Percentiles rank a stretch among this genome's conserved stretches.
Evolutionary conservation across 2,329 filamentous ascomycete genomes (phyloP).

Genomic region (Laburnicola sp.): DNA sequence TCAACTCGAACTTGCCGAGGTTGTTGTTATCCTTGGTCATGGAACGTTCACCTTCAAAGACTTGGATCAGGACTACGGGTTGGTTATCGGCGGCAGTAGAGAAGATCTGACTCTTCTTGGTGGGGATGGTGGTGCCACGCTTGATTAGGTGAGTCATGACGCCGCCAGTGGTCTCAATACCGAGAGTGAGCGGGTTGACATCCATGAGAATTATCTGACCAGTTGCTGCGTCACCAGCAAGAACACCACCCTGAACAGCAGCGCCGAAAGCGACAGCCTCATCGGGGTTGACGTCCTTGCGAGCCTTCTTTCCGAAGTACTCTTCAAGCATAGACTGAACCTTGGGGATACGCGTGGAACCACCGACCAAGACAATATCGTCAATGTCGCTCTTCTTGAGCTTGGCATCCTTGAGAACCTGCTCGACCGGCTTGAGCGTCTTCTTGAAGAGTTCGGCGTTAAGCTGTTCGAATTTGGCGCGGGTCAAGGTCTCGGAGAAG

Average conservation of each 20-base stretch:
- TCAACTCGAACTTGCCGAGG: slow-evolving; percentile 42
- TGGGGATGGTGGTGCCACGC: slow-evolving; percentile 91
- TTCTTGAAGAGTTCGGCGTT: background rate
- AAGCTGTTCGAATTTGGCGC: background rate
- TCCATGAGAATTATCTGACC: slow-evolving; percentile 89
- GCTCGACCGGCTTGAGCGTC: background rate
- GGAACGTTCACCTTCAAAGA: slow-evolving; percentile 89
- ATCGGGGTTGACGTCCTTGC: slow-evolving; percentile 99
- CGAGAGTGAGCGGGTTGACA: slow-evolving; percentile 92
- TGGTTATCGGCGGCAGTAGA: slow-evolving; percentile 98
- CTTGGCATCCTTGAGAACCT: slow-evolving; percentile 93
- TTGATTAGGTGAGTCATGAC: slow-evolving; percentile 97
- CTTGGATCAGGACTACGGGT: slow-evolving; percentile 91
- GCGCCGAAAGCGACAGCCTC: slow-evolving; percentile 98
- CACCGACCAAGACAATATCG: slow-evolving; percentile 96
- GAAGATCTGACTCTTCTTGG: slow-evolving; percentile 97
- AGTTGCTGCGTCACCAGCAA: slow-evolving; percentile 84
- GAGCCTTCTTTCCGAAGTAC: slow-evolving; percentile 96
- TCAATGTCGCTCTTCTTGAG: slow-evolving; percentile 93
- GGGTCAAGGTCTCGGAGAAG: background rate
- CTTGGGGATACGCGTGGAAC: slow-evolving; percentile 99
- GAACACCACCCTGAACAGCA: slow-evolving; percentile 93
- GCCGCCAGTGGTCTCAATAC: slow-evolving; percentile 96
- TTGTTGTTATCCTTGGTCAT: slow-evolving; percentile 78
- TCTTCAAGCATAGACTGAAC: slow-evolving; percentile 92